phyloP scores from a whole-genome alignment of 2,329 filamentous ascomycete genomes.

The Penicillium sp. region DNA sequence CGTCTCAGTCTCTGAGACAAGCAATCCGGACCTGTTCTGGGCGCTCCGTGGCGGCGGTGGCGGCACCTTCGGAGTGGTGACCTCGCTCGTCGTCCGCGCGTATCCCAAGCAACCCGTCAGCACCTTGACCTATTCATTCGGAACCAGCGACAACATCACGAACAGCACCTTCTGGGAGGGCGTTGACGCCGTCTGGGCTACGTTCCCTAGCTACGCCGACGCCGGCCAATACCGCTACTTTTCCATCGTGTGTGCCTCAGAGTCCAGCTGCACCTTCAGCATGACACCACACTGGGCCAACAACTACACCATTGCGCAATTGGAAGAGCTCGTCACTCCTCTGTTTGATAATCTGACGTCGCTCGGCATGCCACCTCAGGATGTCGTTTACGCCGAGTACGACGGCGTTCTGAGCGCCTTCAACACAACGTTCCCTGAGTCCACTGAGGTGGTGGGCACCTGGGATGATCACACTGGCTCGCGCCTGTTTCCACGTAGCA shows the following conservation, averaged over 20 bases:
- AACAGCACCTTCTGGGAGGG: constrained; percentile 4
- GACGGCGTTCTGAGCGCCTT: constrained; percentile 7
- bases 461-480: background rate
- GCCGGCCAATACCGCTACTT: constrained; percentile 7
- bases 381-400: constrained; percentile 1
- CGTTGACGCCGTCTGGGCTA: background rate
- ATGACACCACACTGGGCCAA: constrained; percentile 1
- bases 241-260: constrained; percentile 1
- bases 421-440: background rate
- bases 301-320: background rate
- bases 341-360: constrained; percentile 4
- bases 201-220: constrained; percentile 2
- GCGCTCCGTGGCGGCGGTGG: constrained; percentile 54
- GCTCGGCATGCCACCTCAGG: constrained; percentile 1
- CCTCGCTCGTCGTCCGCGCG: constrained; percentile 53
- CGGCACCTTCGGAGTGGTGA: constrained; percentile 44
- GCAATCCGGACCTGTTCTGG: constrained; percentile 44
- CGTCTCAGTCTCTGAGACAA: constrained; percentile 12
- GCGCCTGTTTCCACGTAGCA: background rate
- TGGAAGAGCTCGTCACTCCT: constrained; percentile 1
- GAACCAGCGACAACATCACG: constrained; percentile 1
- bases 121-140: background rate
- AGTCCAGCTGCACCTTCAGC: constrained; percentile 5
- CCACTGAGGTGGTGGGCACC: background rate
- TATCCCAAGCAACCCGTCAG: constrained; percentile 36